These are phyloP conservation scores for Fusarium sp. DNA, from an alignment of 2,329 filamentous ascomycete species.

Conservation along the genomic window DNA sequence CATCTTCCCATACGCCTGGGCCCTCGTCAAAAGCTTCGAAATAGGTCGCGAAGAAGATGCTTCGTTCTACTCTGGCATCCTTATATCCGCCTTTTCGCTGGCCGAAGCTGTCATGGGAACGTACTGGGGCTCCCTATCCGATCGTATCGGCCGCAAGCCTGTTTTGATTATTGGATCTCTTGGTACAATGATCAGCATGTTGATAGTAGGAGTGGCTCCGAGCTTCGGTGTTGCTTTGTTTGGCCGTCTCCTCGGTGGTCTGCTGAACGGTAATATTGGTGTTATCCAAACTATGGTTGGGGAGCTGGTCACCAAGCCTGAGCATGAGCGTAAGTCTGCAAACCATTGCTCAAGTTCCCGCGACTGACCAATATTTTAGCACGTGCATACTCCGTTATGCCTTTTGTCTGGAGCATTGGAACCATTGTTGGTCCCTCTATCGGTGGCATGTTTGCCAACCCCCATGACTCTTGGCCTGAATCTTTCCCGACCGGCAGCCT, in stretches of 20 bases:
- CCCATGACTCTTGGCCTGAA: conserved; percentile 77
- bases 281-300: conserved; percentile 94
- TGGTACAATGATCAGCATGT: conserved; percentile 84
- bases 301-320: conserved; percentile 83
- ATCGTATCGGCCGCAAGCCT: conserved; percentile 85
- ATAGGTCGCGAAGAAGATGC: conserved; percentile 79
- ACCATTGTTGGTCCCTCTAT: conserved; percentile 91
- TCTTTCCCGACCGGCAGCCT: conserved; percentile 75
- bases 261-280: conserved; percentile 91
- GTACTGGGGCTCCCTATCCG: conserved; percentile 87
- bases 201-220: conserved; percentile 83
- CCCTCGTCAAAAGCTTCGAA: conserved; percentile 80
- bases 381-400: conserved; percentile 90
- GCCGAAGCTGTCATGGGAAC: conserved; percentile 87
- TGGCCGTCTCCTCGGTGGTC: conserved; percentile 81
- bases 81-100: conserved; percentile 87
- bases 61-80: conserved; percentile 87
- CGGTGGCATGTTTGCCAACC: conserved; percentile 86
- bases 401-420: conserved; percentile 92
- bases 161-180: conserved; percentile 83
- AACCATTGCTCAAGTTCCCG: background rate
- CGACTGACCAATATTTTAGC: conserved; percentile 59
- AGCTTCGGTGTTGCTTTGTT: conserved; percentile 87
- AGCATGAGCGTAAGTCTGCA: conserved; percentile 82
- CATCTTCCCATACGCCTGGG: conserved; percentile 93